Evolutionary conservation across 1,284 basidiomycete species (phyloP), one percentile per base, ranked within the genome.

Genomic region (Ganoderma meredithae): DNA sequence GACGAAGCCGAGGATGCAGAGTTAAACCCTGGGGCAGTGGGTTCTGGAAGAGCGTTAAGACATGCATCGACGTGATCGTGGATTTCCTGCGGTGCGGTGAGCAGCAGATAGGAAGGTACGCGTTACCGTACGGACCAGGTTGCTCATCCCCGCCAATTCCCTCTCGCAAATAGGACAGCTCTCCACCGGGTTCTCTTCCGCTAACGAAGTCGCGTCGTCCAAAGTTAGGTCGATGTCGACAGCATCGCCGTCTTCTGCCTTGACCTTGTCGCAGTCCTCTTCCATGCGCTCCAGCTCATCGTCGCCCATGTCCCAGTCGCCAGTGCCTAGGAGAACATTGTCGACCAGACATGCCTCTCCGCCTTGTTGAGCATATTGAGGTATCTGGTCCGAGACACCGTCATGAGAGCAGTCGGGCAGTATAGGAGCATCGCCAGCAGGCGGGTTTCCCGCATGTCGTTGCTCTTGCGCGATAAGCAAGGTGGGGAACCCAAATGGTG

Each of bases 291-390:
- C 76, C 13, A 80, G 73, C 77, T 92, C 90, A 71, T 92, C 90
- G 71, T 93, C 90, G 7, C 85, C 88, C 72, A 77, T 85, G 49
- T 79, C 83, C 91, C 91, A 92, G 22, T 86, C 85, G 33, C 82
- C 79, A 40, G 78, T 80, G 22, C 71, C 72, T 9, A 59, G 62
- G 6, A 64, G 47, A 1, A 31, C 49, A 22, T 69, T 55, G 27
- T 55, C 66, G 10, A 47, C 53, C 22, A 33, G 49, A 17, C 7
- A 10, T 22, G 3, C 36, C 33, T 52, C 36, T 12, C 13, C 22
- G 13, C 43, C 39, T 17, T 17, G 17, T 8, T 41, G 9, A 12
- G 3, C 31, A 0, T n/a, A 3, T 1, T 31, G 5, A 1, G 27
- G 5, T 6, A 43, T 7, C 27, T n/a, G 25, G 6, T 49, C 41